Percentiles rank a stretch among this genome's conserved stretches.
Evolutionary conservation across 805 yeast species (phyloP).

Genomic region (Maudiozyma pseudohumilis): DNA sequence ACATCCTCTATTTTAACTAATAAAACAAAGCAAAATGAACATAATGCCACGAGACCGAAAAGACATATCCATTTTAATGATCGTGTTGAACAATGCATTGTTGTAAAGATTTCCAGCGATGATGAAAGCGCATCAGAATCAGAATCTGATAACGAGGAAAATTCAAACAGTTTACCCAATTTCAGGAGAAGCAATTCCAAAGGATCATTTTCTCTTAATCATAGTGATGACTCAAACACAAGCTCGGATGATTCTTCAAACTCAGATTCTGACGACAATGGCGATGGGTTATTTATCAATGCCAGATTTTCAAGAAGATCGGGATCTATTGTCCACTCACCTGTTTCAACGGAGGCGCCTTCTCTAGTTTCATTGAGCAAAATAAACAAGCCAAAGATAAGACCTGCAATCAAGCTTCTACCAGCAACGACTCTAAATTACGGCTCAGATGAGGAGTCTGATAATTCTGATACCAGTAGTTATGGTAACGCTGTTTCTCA

Average conservation of each 20-base stretch:
- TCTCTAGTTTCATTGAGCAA: slow-evolving; percentile 16
- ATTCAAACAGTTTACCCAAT: slow-evolving; percentile 13
- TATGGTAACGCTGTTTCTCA: slow-evolving; percentile 53
- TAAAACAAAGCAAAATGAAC: slow-evolving; percentile 5
- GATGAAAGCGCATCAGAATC: slow-evolving; percentile 12
- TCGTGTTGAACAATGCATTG: slow-evolving; percentile 89
- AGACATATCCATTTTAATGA: slow-evolving; percentile 88
- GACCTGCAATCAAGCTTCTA: slow-evolving; percentile 60
- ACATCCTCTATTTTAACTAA: slow-evolving; percentile 17
- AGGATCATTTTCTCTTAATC: not conserved
- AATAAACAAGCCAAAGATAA: slow-evolving; percentile 9
- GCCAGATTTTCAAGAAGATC: slow-evolving; percentile 26
- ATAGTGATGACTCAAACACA: slow-evolving; percentile 3
- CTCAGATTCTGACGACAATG: slow-evolving; percentile 19
- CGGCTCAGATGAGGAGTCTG: slow-evolving; percentile 53
- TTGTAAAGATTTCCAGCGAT: slow-evolving; percentile 33
- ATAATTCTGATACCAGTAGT: slow-evolving; percentile 29
- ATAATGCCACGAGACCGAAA: slow-evolving; percentile 9
- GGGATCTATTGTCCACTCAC: slow-evolving; percentile 18
- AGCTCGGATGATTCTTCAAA: slow-evolving; percentile 6
- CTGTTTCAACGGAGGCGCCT: slow-evolving; percentile 18
- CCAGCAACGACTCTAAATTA: slow-evolving; percentile 83
- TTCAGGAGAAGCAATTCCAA: not conserved
- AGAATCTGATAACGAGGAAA: slow-evolving; percentile 21
- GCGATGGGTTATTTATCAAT: slow-evolving; percentile 26